Conservation (phyloP, 2,329 filamentous ascomycete genomes). For the Colletotrichum sp. region DNA sequence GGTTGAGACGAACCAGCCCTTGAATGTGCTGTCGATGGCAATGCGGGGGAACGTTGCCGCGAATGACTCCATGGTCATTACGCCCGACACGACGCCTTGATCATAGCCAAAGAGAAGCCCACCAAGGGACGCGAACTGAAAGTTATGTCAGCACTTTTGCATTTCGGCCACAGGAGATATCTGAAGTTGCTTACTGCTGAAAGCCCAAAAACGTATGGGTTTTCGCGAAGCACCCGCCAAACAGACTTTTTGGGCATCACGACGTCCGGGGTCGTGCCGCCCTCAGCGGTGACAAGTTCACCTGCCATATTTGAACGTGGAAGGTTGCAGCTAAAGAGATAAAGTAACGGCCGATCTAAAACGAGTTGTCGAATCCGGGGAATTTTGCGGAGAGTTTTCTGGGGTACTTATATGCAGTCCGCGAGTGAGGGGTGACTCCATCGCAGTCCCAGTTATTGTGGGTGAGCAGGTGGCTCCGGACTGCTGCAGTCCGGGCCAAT, state of each 20-base stretch:
- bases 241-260: constrained; percentile 27
- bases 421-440: neutral
- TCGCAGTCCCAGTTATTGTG: neutral
- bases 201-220: constrained; percentile 49
- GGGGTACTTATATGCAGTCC: neutral
- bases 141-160: neutral
- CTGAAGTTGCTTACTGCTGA: constrained; percentile 37
- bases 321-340: neutral
- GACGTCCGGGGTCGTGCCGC: neutral
- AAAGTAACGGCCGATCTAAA: neutral
- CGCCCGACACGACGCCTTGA: constrained; percentile 53
- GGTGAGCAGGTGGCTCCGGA: neutral
- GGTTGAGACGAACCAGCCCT: constrained; percentile 59
- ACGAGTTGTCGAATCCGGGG: constrained; percentile 24
- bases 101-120: constrained; percentile 56
- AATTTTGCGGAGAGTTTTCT: neutral
- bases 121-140: constrained; percentile 37
- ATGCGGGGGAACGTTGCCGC: constrained; percentile 37
- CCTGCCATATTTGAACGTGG: neutral
- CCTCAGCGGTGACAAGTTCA: constrained; percentile 22
- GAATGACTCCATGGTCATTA: constrained; percentile 52
- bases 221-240: constrained; percentile 35
- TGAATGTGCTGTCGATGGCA: constrained; percentile 48
- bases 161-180: neutral
- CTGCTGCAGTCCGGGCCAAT: neutral